Conservation (phyloP, 768 basidiomycete genomes). For the Lentinula raphanica region DNA sequence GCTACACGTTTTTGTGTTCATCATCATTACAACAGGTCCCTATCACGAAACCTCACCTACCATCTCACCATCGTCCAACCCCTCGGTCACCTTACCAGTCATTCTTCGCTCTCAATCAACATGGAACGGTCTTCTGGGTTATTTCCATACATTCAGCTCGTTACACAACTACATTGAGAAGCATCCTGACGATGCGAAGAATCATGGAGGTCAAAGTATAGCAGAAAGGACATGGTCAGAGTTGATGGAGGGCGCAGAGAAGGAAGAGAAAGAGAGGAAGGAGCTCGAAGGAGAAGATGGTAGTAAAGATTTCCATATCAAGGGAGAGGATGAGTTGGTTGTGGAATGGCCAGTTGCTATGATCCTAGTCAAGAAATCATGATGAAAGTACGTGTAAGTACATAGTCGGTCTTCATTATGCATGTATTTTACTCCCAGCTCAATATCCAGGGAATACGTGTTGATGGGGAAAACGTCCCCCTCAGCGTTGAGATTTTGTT, state of each 20-base stretch:
- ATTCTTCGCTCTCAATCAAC: constrained; percentile 56
- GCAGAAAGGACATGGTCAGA: constrained; percentile 58
- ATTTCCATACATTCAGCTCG: constrained; percentile 68
- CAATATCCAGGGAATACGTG: too few relatives aligned
- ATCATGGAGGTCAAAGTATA: constrained; percentile 52
- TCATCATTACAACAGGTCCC: constrained; percentile 25
- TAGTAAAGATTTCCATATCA: constrained; percentile 23
- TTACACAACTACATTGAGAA: constrained; percentile 61
- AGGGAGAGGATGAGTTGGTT: constrained; percentile 32
- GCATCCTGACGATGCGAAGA: constrained; percentile 47
- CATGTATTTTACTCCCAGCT: too few relatives aligned
- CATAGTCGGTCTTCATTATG: too few relatives aligned
- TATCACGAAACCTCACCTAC: constrained; percentile 32
- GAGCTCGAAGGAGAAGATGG: constrained; percentile 22
- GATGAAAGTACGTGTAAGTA: too few relatives aligned
- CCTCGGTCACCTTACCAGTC: constrained; percentile 28
- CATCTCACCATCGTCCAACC: constrained; percentile 12
- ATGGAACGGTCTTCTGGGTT: constrained; percentile 62
- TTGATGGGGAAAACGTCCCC: too few relatives aligned
- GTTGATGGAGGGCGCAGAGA: constrained; percentile 36
- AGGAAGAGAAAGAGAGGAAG: constrained; percentile 22
- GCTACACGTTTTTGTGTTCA: background rate
- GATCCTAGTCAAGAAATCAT: constrained; percentile 22
- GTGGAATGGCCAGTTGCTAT: constrained; percentile 51
- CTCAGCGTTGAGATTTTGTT: too few relatives aligned